Base-by-base conservation (phyloP, 2,329 filamentous ascomycete genomes). In the Sporothrix schenckii region DNA sequence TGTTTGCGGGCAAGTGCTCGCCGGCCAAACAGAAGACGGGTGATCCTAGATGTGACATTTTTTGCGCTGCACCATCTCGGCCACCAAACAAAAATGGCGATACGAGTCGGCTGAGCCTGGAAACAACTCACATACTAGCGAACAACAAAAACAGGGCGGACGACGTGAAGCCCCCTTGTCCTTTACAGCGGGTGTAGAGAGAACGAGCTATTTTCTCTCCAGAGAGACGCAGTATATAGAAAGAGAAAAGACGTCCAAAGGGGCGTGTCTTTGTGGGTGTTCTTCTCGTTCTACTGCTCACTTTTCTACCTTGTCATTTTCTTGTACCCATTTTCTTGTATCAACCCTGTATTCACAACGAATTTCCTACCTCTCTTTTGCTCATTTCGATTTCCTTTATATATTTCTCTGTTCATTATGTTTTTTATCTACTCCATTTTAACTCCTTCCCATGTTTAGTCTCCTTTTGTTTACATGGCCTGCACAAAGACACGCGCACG, bases 1-100 rank as follows among this genome's bases (percentile, higher is more conserved):
- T 60, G 47, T 63, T 53, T 56, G 41, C 21, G 69, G 39, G 69
- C 69, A 68, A 68, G 69, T 70, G 69, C 69, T 68, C 66, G 41
- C n/a, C 5, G 41, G 39, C 19, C 27, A 58, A 56, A 14, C n/a
- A 24, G 30, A 13, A 19, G 50, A 41, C 19, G 10, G 30, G 21
- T 11, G 24, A 44, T 34, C 34, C 34, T 44, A 60, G 16, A 39
- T 1, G 19, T 54, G n/a, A 44, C 34, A 9, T 13, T 52, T 69
- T 69, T 47, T 68, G 69, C 16, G 21, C 21, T 53, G 7, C 52
- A 52, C 66, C 49, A 47, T 65, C 49, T 63, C 50, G n/a, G 52
- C 66, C 66, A 53, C 30, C 47, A 69, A 58, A 69, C 34, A 54
- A 66, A 71, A 69, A 69, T 41, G 67, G 70, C 58, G 60, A 63